Percentiles rank a stretch among this genome's conserved stretches.
phyloP scores from a whole-genome alignment of 2,329 filamentous ascomycete species.

The Colletotrichum australisinense region DNA sequence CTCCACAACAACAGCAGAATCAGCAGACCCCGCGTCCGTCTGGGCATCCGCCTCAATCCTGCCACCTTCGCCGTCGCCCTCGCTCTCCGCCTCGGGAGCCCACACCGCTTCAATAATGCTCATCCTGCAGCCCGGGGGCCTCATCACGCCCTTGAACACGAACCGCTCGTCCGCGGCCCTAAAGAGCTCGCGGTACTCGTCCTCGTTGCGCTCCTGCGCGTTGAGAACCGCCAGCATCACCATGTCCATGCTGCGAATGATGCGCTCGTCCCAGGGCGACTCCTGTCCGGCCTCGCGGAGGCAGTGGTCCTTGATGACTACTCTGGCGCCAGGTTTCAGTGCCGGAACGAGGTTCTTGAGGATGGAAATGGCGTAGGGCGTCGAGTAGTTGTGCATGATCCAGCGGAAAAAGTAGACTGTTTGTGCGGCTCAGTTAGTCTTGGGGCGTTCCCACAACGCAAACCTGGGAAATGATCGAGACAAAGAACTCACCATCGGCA shows the following conservation, averaged over 20 bases:
- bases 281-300: slow-evolving; percentile 52
- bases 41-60: slow-evolving; percentile 31
- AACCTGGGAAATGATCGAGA: too few relatives aligned
- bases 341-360: slow-evolving; percentile 48
- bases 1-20: neutral
- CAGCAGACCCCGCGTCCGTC: neutral
- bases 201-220: slow-evolving; percentile 60
- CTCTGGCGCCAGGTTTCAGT: slow-evolving; percentile 48
- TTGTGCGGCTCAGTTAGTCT: neutral
- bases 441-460: neutral
- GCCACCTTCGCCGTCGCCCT: slow-evolving; percentile 14
- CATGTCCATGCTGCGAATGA: slow-evolving; percentile 62
- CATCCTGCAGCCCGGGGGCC: slow-evolving; percentile 56
- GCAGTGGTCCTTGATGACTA: slow-evolving; percentile 45
- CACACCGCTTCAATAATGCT: slow-evolving; percentile 61
- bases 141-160: slow-evolving; percentile 55
- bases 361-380: slow-evolving; percentile 46
- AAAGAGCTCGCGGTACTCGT: slow-evolving; percentile 60
- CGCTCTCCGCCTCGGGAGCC: slow-evolving; percentile 41
- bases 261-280: slow-evolving; percentile 57
- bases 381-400: slow-evolving; percentile 59
- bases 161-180: slow-evolving; percentile 54
- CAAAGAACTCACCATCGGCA: slow-evolving; percentile 42
- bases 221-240: slow-evolving; percentile 64
- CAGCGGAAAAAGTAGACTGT: slow-evolving; percentile 56